Conservation (phyloP, 2,329 filamentous ascomycete genomes). For the Hymenoscyphus linearis region DNA sequence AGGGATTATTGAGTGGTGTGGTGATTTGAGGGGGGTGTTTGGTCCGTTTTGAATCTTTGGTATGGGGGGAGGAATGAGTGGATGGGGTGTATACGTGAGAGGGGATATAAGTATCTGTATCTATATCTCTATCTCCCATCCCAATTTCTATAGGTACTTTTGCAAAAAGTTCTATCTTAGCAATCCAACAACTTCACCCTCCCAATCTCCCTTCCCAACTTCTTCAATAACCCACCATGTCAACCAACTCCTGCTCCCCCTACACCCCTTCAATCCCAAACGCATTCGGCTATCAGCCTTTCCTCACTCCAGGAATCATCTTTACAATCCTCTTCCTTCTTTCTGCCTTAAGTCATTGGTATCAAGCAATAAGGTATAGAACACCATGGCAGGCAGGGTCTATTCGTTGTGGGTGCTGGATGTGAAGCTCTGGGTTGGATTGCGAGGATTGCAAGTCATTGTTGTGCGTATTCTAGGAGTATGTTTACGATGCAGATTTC, state of each 20-base stretch:
- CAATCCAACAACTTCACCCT: too few relatives aligned
- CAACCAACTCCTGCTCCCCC: not conserved
- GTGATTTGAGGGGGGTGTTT: too few relatives aligned
- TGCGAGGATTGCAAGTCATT: conserved; percentile 26
- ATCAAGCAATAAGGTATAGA: conserved; percentile 37
- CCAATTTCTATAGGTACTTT: too few relatives aligned
- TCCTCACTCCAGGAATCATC: conserved; percentile 34
- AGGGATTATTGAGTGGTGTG: too few relatives aligned
- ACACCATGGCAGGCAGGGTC: conserved; percentile 47
- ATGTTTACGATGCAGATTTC: conserved; percentile 35
- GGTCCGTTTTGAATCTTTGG: too few relatives aligned
- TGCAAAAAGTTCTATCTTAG: too few relatives aligned
- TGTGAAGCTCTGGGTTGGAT: conserved; percentile 37
- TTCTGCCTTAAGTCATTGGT: conserved; percentile 38
- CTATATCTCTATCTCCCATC: too few relatives aligned
- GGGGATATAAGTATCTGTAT: too few relatives aligned
- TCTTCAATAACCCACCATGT: not conserved
- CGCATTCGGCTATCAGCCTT: conserved; percentile 17
- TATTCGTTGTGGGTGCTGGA: conserved; percentile 41
- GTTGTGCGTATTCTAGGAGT: conserved; percentile 31
- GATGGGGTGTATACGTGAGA: too few relatives aligned
- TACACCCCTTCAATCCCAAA: not conserved
- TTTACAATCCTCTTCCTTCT: conserved; percentile 42
- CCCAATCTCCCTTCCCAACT: too few relatives aligned
- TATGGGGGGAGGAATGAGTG: too few relatives aligned